Base-by-base conservation (phyloP, 768 basidiomycete species). In the Boletales sp. region DNA sequence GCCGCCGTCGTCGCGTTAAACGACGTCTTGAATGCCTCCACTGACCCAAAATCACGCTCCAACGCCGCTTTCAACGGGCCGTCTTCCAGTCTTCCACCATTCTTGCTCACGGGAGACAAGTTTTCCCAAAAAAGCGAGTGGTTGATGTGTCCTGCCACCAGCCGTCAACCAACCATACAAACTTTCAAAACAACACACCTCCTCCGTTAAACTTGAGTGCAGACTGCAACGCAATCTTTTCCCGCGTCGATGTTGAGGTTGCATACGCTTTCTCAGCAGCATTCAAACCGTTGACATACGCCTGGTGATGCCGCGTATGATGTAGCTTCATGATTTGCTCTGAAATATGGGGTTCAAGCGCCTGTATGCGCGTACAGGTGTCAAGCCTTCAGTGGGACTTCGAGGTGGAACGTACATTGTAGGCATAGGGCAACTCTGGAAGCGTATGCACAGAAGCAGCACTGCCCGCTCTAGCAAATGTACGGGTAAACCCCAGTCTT, bases 131-230 rank as follows among this genome's bases (percentile, higher is more conserved):
- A 99, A 32, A 98, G 76, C 13, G 93, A 83, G 70, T 95, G 94
- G 71, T 96, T 96, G 67, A 94, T 91, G 64, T 94, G 93, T 4
- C 91, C 90, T 87, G 49, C 13, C 21, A 30, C 36, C 25, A 28
- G 19, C 21, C 17, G 11, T 34, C 34, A 12, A 34, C 11, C 13
- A 34, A 34, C 13, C n/a, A 37, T 17, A 9, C 3, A 3, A 8
- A 11, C 0, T 9, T 2, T 12, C 4, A 7, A 28, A 28, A 58
- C 25, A 7, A 48, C 75, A 14, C 45, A 82, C 92, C 91, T 62
- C 94, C 94, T n/a, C 94, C 94, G 68, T 96, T 95, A 73, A 98
- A 99, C 73, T 93, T 97, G 65, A 99, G 75, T 9, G 95, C 94
- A 13, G 87, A 73, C 69, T 97, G 95, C 15, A 98, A 80, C 4